These are phyloP conservation scores for Amoebophrya sp. DNA, from an alignment of 169 alveolate genomes.

Conservation along the genomic window DNA sequence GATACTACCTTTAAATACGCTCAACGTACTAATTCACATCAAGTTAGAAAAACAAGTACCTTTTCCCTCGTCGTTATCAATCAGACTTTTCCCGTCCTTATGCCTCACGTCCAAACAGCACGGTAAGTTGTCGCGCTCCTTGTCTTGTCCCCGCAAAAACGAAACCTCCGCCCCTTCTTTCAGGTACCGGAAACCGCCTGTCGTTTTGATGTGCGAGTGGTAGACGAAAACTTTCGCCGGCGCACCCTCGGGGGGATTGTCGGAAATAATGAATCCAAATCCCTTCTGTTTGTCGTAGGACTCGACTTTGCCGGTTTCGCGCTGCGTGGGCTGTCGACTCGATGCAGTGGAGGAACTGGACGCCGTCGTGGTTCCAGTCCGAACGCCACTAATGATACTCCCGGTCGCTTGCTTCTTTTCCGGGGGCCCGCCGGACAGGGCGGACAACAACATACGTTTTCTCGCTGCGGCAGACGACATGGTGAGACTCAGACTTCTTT, in stretches of 20 bases:
- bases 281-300: neutral
- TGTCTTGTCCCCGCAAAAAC: neutral
- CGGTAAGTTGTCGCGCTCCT: neutral
- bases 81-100: neutral
- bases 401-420: neutral
- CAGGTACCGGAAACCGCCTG: neutral
- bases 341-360: too few relatives aligned
- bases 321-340: neutral
- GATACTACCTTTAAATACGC: too few relatives aligned
- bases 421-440: neutral
- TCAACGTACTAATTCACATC: too few relatives aligned
- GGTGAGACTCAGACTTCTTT: too few relatives aligned
- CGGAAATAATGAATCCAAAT: neutral
- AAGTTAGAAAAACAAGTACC: too few relatives aligned
- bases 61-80: neutral
- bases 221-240: neutral
- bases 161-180: neutral
- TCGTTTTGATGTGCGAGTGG: slow-evolving; percentile 1
- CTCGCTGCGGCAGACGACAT: neutral
- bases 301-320: neutral
- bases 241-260: neutral
- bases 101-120: neutral
- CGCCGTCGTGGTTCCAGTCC: too few relatives aligned
- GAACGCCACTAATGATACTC: too few relatives aligned
- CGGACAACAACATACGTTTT: neutral